Base-by-base conservation (phyloP, 139 green algal genomes). In the Micromonas commoda region DNA sequence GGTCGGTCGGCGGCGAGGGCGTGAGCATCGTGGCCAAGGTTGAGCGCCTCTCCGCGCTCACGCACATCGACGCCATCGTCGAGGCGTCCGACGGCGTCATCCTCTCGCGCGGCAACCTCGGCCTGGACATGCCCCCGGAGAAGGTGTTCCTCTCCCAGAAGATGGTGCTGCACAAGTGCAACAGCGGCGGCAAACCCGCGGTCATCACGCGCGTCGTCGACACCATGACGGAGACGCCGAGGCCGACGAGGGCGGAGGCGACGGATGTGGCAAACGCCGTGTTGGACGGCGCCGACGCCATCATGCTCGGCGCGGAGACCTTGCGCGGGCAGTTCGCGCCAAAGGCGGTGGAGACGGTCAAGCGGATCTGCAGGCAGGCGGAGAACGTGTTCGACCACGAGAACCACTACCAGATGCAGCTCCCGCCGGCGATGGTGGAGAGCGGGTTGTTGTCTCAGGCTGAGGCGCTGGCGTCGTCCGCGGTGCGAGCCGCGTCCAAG, bases 91-190 rank as follows among this genome's bases (percentile, higher is more conserved):
- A 97, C 76, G 90, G 83, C 64, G 87, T 94, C 77, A 96, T 96
- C 86, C 86, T 96, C 57, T 94, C 94, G 0, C 89, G 94, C 33
- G 94, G 94, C 23, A 94, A 98, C 84, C 85, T 99, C 82, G 95
- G 95, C 77, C 97, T 97, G 91, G 95, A 99, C 82, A 97, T 99
- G 82, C 92, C 94, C 51, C 95, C 95, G 1, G 94, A 99, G 76
- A 99, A 97, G 89, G 35, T 73, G 24, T 73, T 71, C 3, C 26
- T 54, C 26, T 38, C 61, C 23, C 88, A 91, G 78, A 90, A 93
- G 68, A 57, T 64, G 68, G 52, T 81, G 19, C 71, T 77, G 31
- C 24, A 71, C 31, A 79, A 83, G n/a, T 89, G 84, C 85, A 92
- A 94, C 81, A 64, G 83, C 26, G 76, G 84, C 19, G 90, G 92